Conservation (phyloP, 129 eudicot species). For the Lactuca saligna region DNA sequence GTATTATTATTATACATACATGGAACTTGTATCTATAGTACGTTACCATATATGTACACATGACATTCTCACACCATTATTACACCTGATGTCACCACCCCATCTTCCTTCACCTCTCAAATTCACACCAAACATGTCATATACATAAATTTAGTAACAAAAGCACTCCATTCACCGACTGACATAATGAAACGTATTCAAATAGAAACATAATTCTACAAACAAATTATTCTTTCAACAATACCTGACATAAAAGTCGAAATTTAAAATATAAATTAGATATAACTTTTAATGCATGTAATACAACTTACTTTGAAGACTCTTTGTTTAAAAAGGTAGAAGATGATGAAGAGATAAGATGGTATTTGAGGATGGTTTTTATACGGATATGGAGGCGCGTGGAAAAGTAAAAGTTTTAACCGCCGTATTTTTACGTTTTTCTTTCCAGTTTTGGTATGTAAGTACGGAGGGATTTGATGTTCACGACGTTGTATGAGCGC, state of each 20-base stretch:
- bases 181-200: not conserved
- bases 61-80: not conserved
- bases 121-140: slow-evolving; percentile 11
- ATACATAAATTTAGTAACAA: not conserved
- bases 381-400: slow-evolving; percentile 30
- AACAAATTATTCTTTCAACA: not conserved
- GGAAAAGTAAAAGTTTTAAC: slow-evolving; percentile 16
- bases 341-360: not conserved
- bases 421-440: slow-evolving; percentile 22
- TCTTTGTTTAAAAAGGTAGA: not conserved
- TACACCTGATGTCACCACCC: not conserved
- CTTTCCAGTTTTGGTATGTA: not conserved
- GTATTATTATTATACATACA: not conserved
- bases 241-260: not conserved
- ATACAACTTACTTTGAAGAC: not conserved
- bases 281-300: not conserved
- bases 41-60: not conserved
- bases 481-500: not conserved
- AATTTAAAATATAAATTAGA: not conserved
- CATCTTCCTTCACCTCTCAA: not conserved
- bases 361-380: slow-evolving; percentile 1
- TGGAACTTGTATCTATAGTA: not conserved
- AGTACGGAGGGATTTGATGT: not conserved
- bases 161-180: not conserved
- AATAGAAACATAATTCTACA: not conserved